Evolutionary conservation across 2,329 filamentous ascomycete species (phyloP).

Genomic region (Nigrospora osmanthi): DNA sequence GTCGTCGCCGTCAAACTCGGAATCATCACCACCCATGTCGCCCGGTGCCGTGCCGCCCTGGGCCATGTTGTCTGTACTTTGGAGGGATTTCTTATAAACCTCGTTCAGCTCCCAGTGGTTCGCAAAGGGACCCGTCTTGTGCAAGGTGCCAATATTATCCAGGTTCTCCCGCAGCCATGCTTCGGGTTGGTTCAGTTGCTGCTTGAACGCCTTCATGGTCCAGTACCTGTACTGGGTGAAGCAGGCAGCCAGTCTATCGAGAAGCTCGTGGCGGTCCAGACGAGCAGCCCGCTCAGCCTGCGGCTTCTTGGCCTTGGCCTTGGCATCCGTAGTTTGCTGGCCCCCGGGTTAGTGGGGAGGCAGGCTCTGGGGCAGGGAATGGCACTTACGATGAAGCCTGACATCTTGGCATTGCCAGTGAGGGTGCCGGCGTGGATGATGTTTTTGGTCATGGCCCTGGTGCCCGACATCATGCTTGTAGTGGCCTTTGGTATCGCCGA

Average conservation of each 20-base stretch:
- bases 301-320: conserved; percentile 64
- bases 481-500: conserved; percentile 52
- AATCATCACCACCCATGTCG: conserved; percentile 33
- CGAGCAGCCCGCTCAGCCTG: conserved; percentile 54
- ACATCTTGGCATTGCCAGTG: conserved; percentile 36
- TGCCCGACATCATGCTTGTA: conserved; percentile 32
- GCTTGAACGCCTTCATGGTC: conserved; percentile 82
- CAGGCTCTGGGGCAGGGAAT: neutral
- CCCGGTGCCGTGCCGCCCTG: conserved; percentile 43
- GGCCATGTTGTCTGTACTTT: conserved; percentile 41
- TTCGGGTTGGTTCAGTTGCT: conserved; percentile 76
- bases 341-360: neutral
- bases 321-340: conserved; percentile 13
- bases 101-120: conserved; percentile 74
- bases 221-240: conserved; percentile 88
- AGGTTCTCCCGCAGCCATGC: conserved; percentile 83
- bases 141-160: conserved; percentile 72
- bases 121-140: conserved; percentile 76
- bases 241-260: conserved; percentile 75
- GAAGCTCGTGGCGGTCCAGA: conserved; percentile 79
- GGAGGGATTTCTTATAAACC: conserved; percentile 45
- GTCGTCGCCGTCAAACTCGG: conserved; percentile 55
- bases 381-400: conserved; percentile 49
- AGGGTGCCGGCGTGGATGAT: conserved; percentile 52
- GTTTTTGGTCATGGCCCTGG: conserved; percentile 39